These are phyloP conservation scores for Hirsutella rhossiliensis DNA, from an alignment of 2,329 filamentous ascomycete species.

Conservation along the genomic window DNA sequence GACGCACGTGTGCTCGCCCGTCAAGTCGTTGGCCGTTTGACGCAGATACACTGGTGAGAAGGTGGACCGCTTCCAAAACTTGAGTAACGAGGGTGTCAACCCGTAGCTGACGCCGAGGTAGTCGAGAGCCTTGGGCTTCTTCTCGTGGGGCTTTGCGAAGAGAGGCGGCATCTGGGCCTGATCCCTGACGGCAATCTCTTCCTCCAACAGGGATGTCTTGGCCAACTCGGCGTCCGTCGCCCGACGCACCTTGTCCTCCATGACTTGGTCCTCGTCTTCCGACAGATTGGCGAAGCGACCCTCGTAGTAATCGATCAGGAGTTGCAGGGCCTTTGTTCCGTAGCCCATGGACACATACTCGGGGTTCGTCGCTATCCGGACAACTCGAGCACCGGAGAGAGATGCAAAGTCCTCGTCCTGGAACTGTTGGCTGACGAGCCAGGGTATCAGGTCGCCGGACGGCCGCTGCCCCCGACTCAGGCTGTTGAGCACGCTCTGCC, in stretches of 20 bases:
- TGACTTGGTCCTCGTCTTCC: conserved; percentile 47
- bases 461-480: conserved; percentile 81
- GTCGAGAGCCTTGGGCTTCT: conserved; percentile 68
- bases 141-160: conserved; percentile 78
- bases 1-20: conserved; percentile 93
- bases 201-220: conserved; percentile 63
- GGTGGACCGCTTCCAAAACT: conserved; percentile 85
- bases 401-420: conserved; percentile 95
- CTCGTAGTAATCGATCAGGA: conserved; percentile 87
- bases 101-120: conserved; percentile 95
- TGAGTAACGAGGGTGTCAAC: conserved; percentile 74
- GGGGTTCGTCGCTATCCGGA: conserved; percentile 92
- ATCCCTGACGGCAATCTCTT: conserved; percentile 83
- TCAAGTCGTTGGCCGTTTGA: conserved; percentile 92
- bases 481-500: conserved; percentile 81
- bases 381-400: conserved; percentile 81
- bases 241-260: conserved; percentile 56
- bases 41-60: conserved; percentile 89
- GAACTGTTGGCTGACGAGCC: conserved; percentile 96
- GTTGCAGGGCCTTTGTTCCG: conserved; percentile 74
- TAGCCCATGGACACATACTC: conserved; percentile 92
- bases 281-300: conserved; percentile 79
- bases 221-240: conserved; percentile 76
- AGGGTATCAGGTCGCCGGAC: conserved; percentile 88
- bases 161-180: conserved; percentile 86